phyloP scores from a whole-genome alignment of 163 green algal species.

The Scenedesmus sp. region DNA sequence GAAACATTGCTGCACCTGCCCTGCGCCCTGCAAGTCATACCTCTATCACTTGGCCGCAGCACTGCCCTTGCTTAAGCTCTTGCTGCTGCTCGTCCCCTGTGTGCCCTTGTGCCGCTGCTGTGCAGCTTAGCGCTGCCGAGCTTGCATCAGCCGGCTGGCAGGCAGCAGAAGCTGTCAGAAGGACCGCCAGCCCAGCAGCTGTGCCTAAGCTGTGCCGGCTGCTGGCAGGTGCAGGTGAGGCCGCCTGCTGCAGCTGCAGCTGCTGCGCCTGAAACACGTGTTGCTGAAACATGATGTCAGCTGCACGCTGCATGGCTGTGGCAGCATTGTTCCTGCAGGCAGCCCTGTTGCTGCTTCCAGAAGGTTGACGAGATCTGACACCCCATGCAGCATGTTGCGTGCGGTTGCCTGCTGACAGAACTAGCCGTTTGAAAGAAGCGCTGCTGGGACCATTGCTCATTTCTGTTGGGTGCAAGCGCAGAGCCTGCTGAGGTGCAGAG shows the following conservation, averaged over 20 bases:
- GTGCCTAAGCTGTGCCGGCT: neutral
- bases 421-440: neutral
- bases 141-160: neutral
- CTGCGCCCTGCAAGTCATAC: neutral
- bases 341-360: neutral
- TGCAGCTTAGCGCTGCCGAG: neutral
- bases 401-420: neutral
- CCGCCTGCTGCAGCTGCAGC: neutral
- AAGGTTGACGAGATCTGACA: neutral
- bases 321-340: neutral
- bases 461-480: neutral
- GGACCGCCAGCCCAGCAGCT: too few relatives aligned
- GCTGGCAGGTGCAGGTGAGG: neutral
- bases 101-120: neutral
- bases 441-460: neutral
- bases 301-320: neutral
- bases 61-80: neutral
- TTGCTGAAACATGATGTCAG: neutral
- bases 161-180: neutral
- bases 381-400: neutral
- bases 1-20: neutral
- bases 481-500: neutral
- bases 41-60: neutral
- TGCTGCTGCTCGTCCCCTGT: neutral
- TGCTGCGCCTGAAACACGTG: neutral